These are phyloP conservation scores for Collybia mongolica DNA, from an alignment of 768 basidiomycete genomes.

Conservation along the genomic window DNA sequence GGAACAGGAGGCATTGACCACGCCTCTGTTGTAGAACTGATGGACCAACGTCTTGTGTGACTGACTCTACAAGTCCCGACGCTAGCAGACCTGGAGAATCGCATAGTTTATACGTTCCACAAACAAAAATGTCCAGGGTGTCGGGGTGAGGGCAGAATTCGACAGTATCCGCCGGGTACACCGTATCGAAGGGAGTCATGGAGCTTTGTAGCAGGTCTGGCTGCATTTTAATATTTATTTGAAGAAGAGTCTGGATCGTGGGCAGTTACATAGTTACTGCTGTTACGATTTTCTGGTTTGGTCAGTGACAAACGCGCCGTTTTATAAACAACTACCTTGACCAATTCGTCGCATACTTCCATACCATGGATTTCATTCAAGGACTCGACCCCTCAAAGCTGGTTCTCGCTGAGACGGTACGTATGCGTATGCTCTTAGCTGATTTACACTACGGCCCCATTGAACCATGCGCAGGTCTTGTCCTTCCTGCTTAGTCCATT, in stretches of 20 bases:
- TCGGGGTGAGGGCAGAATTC: constrained; percentile 83
- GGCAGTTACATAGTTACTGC: too few relatives aligned
- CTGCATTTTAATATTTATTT: too few relatives aligned
- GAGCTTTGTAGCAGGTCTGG: neutral
- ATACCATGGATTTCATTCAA: constrained; percentile 63
- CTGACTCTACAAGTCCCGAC: constrained; percentile 7
- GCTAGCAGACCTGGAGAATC: constrained; percentile 19
- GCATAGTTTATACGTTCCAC: constrained; percentile 89
- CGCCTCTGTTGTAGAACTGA: constrained; percentile 39
- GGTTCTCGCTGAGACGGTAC: constrained; percentile 60
- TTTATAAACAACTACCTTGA: too few relatives aligned
- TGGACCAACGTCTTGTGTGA: constrained; percentile 10
- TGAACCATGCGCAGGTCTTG: constrained; percentile 41
- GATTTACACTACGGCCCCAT: neutral
- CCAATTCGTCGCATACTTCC: too few relatives aligned
- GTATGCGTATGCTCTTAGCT: constrained; percentile 12
- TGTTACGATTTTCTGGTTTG: too few relatives aligned
- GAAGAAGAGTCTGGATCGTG: too few relatives aligned
- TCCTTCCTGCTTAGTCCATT: constrained; percentile 61
- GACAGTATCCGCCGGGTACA: constrained; percentile 84
- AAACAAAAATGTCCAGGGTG: constrained; percentile 66
- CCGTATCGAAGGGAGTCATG: constrained; percentile 49
- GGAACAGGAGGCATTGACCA: constrained; percentile 76
- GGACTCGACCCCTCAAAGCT: constrained; percentile 72
- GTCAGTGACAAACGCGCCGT: too few relatives aligned